These are phyloP conservation scores for Termitomyces sp. DNA, from an alignment of 768 basidiomycete species.

Conservation along the genomic window DNA sequence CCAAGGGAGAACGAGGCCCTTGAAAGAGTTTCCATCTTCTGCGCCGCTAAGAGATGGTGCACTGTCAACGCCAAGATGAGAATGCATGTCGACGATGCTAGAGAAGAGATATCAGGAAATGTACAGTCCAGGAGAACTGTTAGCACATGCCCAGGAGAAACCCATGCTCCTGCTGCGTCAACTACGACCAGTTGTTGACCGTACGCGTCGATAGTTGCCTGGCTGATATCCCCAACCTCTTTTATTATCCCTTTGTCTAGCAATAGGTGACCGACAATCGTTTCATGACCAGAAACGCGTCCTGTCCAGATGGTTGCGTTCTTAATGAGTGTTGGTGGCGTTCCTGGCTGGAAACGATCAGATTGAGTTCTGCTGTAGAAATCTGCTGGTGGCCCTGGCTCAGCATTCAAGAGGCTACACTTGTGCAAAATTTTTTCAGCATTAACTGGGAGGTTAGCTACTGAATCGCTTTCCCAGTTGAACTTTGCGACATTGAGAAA, in stretches of 20 bases:
- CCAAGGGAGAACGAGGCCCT: conserved; percentile 52
- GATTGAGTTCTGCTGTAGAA: conserved; percentile 39
- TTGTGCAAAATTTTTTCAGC: conserved; percentile 40
- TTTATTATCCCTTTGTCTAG: conserved; percentile 62
- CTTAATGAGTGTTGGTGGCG: conserved; percentile 55
- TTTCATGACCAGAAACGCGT: conserved; percentile 45
- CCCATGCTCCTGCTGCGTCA: conserved; percentile 63
- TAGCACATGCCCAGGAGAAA: conserved; percentile 31
- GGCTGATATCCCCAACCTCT: conserved; percentile 39
- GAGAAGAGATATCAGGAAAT: not conserved
- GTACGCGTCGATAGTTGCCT: conserved; percentile 16
- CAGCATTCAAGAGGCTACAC: conserved; percentile 41
- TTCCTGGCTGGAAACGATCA: conserved; percentile 60
- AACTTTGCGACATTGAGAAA: conserved; percentile 18
- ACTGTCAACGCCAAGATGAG: conserved; percentile 34
- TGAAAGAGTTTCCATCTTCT: conserved; percentile 48
- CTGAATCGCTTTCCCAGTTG: conserved; percentile 13
- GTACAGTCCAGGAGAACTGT: not conserved
- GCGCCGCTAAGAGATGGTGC: conserved; percentile 32
- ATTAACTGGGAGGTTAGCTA: conserved; percentile 28
- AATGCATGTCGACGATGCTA: conserved; percentile 43
- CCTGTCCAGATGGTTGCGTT: conserved; percentile 87
- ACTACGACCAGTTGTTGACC: conserved; percentile 28
- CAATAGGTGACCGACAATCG: conserved; percentile 53
- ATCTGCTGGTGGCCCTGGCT: conserved; percentile 40